phyloP scores from a whole-genome alignment of 768 basidiomycete genomes.

The Suillus fuscotomentosus region DNA sequence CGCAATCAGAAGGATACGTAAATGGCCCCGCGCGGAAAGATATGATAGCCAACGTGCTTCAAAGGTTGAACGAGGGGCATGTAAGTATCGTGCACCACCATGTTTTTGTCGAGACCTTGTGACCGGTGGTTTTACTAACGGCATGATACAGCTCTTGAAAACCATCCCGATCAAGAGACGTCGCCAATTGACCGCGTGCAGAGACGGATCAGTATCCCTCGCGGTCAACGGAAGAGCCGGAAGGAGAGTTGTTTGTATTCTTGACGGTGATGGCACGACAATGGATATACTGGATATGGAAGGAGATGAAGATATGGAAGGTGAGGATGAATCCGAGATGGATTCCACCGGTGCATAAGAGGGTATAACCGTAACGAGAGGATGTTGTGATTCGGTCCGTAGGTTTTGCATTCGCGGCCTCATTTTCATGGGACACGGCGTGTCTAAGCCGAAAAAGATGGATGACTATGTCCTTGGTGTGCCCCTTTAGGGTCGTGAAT shows the following conservation, averaged over 20 bases:
- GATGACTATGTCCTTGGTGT: conserved; percentile 32
- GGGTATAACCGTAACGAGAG: conserved; percentile 18
- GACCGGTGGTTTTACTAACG: conserved; percentile 31
- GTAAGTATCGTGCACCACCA: conserved; percentile 45
- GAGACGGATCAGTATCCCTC: conserved; percentile 51
- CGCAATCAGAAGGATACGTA: conserved; percentile 47
- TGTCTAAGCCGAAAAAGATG: conserved; percentile 13
- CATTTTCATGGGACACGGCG: conserved; percentile 28
- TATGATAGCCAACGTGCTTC: conserved; percentile 57
- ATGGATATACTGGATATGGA: conserved; percentile 81
- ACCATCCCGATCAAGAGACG: conserved; percentile 54
- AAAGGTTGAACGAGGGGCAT: conserved; percentile 60
- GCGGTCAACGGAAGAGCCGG: conserved; percentile 75
- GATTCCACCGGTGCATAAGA: conserved; percentile 16
- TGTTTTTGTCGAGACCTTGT: conserved; percentile 28
- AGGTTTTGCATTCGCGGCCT: conserved; percentile 22
- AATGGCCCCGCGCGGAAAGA: conserved; percentile 57
- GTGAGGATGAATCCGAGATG: conserved; percentile 31
- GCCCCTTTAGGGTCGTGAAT: conserved; percentile 39
- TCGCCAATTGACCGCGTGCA: conserved; percentile 54
- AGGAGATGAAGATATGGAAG: conserved; percentile 53
- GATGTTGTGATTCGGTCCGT: conserved; percentile 21
- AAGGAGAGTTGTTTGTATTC: conserved; percentile 72
- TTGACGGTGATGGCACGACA: conserved; percentile 59
- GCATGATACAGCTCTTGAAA: conserved; percentile 46